Evolutionary conservation across 2,329 filamentous ascomycete species (phyloP), one percentile per base, ranked within the genome.

Genomic region (Claviceps pazoutovae): DNA sequence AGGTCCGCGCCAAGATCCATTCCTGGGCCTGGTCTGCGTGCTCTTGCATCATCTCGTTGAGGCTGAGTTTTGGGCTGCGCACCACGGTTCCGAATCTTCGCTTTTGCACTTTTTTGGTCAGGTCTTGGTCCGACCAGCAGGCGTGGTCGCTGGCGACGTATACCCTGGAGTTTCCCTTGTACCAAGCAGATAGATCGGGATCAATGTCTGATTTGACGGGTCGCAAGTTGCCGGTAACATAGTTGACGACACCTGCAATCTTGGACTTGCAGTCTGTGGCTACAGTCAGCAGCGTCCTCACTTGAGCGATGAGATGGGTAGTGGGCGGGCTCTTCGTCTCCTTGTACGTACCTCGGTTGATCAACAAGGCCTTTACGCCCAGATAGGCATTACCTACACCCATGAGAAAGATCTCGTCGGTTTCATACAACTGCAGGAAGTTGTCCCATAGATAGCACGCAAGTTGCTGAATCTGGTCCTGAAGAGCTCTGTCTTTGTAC

Each of bases 401-500:
- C 62, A 98, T 75, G 21, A 98, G 73, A 62, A 95, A 86, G 16
- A 97, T 79, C 50, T 91, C 80, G 5, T 83, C 81, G 0, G 78
- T 74, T 2, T 84, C 70, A 49, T 83, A 82, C 36, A 86, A 74
- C 72, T 95, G 87, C 19, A 98, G 81, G 62, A 96, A 96, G 63
- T 98, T 98, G 60, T 96, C 90, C 93, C 93, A 98, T 14, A 98
- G 72, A 62, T 95, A 97, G 54, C 78, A 82, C 4, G 91, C 80
- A 11, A 96, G 71, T 55, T 91, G 83, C 55, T 85, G 81, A 0
- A 79, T 82, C 65, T 79, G 78, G 51, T 74, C 71, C 55, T 84
- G 75, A 7, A 80, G 62, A 1, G 66, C 67, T 49, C 65, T 68
- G 57, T 77, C 77, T 34, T 68, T 68, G 30, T 69, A 64, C 2